These are phyloP conservation scores for Sordaria brevicollis DNA, from an alignment of 495 filamentous ascomycete species.

Conservation along the genomic window DNA sequence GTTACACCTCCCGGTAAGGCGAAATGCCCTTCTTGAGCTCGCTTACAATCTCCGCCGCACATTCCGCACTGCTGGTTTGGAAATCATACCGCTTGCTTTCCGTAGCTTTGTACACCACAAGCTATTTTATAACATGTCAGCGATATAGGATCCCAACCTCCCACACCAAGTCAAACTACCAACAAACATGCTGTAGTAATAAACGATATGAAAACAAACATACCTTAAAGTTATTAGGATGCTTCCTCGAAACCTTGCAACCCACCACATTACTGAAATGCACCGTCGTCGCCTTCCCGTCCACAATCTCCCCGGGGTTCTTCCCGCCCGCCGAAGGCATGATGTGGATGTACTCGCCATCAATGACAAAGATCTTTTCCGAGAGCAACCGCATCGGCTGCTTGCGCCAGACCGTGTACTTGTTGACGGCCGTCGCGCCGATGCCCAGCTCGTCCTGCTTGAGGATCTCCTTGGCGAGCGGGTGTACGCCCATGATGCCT, in stretches of 20 bases:
- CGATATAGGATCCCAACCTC: not conserved
- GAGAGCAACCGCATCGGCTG: conserved; percentile 89
- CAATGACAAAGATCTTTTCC: conserved; percentile 74
- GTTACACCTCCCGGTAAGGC: conserved; percentile 35
- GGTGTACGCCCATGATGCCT: conserved; percentile 51
- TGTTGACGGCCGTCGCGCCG: conserved; percentile 54
- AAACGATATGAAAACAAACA: conserved; percentile 6
- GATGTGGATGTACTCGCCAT: conserved; percentile 93
- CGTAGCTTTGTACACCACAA: conserved; percentile 69
- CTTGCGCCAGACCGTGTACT: conserved; percentile 86
- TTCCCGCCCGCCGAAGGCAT: conserved; percentile 58
- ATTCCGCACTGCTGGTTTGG: conserved; percentile 66
- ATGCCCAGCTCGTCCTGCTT: conserved; percentile 60
- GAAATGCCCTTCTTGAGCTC: conserved; percentile 71
- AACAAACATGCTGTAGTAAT: not conserved
- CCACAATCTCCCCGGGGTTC: conserved; percentile 26
- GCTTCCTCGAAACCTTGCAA: conserved; percentile 81
- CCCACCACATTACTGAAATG: conserved; percentile 89
- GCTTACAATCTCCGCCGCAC: conserved; percentile 80
- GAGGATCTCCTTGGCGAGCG: conserved; percentile 56
- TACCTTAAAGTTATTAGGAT: conserved; percentile 85
- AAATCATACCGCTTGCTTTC: conserved; percentile 97
- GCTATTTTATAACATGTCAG: conserved; percentile 20
- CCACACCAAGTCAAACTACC: no score
- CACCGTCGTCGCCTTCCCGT: conserved; percentile 77